phyloP scores from a whole-genome alignment of 2,329 filamentous ascomycete species.

The Aspergillus glaucus region DNA sequence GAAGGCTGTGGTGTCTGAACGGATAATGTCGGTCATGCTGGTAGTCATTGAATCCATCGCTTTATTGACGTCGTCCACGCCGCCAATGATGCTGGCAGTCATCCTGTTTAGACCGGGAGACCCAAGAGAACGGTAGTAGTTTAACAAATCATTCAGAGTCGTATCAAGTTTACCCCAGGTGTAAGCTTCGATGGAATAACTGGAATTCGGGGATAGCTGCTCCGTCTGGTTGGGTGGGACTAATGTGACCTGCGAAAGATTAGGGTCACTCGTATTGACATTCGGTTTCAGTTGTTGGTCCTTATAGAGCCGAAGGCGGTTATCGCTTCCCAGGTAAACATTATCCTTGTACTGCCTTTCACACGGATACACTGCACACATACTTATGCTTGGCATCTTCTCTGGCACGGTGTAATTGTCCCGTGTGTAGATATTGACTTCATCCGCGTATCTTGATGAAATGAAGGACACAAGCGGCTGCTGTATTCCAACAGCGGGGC shows the following conservation, averaged over 20 bases:
- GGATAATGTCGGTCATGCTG: conserved; percentile 11
- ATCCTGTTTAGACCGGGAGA: too few relatives aligned
- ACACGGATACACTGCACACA: conserved; percentile 9
- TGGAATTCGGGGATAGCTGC: not conserved
- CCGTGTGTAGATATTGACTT: conserved; percentile 1
- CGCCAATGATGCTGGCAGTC: not conserved
- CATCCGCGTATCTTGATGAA: not conserved
- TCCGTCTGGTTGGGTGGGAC: not conserved
- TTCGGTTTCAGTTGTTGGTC: not conserved
- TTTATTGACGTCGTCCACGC: conserved; percentile 1
- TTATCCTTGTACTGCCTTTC: conserved; percentile 4
- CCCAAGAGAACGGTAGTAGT: too few relatives aligned
- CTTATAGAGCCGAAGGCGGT: not conserved
- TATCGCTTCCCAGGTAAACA: not conserved
- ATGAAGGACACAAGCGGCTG: not conserved
- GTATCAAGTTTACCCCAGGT: not conserved
- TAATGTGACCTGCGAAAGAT: not conserved
- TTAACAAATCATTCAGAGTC: too few relatives aligned
- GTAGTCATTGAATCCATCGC: conserved; percentile 6
- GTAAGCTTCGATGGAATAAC: not conserved
- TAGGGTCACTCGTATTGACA: too few relatives aligned
- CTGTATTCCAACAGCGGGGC: not conserved
- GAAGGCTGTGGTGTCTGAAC: conserved; percentile 6
- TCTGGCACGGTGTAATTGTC: conserved; percentile 3
- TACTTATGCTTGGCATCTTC: conserved; percentile 5